Percentiles rank a stretch among this genome's conserved stretches.
Evolutionary conservation across 2,329 filamentous ascomycete species (phyloP).

Genomic region (Clonostachys solani): DNA sequence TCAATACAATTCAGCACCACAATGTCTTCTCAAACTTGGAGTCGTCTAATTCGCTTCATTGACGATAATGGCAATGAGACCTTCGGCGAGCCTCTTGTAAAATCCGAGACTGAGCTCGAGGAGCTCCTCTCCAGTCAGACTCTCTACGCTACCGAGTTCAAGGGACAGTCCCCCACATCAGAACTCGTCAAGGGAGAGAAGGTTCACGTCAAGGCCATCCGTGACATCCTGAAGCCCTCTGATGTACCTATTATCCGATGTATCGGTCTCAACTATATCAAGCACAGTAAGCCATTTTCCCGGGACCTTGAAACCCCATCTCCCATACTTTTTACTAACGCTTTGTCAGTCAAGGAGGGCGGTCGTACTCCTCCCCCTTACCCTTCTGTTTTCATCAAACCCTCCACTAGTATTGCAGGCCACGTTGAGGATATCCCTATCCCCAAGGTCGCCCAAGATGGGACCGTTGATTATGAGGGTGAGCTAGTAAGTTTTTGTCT

Average conservation of each 20-base stretch:
- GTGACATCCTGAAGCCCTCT: slow-evolving; percentile 17
- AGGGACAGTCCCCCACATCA: slow-evolving; percentile 18
- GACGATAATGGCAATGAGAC: slow-evolving; percentile 22
- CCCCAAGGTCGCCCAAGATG: slow-evolving; percentile 39
- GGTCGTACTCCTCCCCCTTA: slow-evolving; percentile 44
- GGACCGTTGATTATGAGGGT: slow-evolving; percentile 43
- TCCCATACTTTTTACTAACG: background rate
- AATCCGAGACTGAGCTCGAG: slow-evolving; percentile 16
- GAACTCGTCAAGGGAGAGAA: slow-evolving; percentile 14
- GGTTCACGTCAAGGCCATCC: slow-evolving; percentile 20
- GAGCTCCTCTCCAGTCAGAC: slow-evolving; percentile 13
- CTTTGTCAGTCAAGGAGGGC: slow-evolving; percentile 40
- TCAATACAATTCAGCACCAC: background rate
- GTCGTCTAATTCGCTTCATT: slow-evolving; percentile 25
- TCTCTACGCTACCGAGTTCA: slow-evolving; percentile 20
- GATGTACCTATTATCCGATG: slow-evolving; percentile 28
- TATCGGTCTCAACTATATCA: slow-evolving; percentile 28
- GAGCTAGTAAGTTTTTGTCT: slow-evolving; percentile 27
- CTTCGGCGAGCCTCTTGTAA: slow-evolving; percentile 24
- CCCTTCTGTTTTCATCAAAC: slow-evolving; percentile 48
- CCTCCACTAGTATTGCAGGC: slow-evolving; percentile 28
- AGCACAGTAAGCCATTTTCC: slow-evolving; percentile 18
- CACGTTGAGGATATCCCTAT: slow-evolving; percentile 32
- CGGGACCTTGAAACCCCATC: background rate
- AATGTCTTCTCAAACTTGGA: slow-evolving; percentile 9